Percentiles rank a stretch among this genome's conserved stretches.
Conservation (phyloP, 2,329 filamentous ascomycete genomes). For the Aspergillus hortae region DNA sequence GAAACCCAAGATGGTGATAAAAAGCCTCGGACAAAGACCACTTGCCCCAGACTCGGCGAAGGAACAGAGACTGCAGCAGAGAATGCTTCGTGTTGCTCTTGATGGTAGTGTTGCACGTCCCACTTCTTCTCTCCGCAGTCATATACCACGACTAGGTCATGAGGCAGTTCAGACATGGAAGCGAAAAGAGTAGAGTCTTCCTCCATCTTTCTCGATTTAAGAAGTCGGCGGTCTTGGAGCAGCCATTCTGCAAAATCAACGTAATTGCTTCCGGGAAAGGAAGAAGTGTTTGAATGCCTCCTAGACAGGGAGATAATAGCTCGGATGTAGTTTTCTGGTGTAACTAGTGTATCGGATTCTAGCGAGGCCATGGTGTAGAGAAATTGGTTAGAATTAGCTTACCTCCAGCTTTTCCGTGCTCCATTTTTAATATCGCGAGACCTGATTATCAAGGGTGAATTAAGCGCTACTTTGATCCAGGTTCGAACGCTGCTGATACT, state of each 20-base stretch:
- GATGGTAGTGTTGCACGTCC: background rate
- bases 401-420: no score
- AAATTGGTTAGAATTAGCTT: no score
- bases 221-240: constrained; percentile 2
- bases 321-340: constrained; percentile 5
- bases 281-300: constrained; percentile 1
- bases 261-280: constrained; percentile 3
- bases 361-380: no score
- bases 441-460: no score
- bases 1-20: constrained; percentile 4
- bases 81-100: background rate
- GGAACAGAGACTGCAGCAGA: background rate
- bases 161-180: background rate
- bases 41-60: background rate
- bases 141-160: background rate
- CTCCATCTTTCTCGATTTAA: background rate
- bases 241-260: constrained; percentile 5
- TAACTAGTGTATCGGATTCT: background rate
- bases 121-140: constrained; percentile 1
- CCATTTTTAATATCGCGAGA: no score
- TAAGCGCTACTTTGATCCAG: no score
- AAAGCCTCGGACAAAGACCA: constrained; percentile 6
- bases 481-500: no score
- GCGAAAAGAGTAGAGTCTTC: background rate
- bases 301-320: constrained; percentile 5